Conservation (phyloP, 1,284 basidiomycete species). For the Phenoliferia sp. region DNA sequence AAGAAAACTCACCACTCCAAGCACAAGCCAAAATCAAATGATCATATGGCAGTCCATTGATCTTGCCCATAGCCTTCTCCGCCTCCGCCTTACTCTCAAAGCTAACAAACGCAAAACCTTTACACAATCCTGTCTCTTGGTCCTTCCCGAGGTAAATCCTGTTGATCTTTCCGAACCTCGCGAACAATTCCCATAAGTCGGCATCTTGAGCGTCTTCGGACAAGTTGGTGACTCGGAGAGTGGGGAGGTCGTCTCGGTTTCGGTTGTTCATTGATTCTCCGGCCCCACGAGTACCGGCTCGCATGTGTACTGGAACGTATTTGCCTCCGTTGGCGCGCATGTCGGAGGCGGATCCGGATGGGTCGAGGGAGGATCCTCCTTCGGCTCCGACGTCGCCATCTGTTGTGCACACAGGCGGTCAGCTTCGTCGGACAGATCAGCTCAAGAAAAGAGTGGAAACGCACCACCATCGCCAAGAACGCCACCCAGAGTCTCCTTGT, state of each 20-base stretch:
- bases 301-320: conserved; percentile 90
- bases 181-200: conserved; percentile 87
- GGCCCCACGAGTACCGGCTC: conserved; percentile 57
- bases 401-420: conserved; percentile 4
- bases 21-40: conserved; percentile 27
- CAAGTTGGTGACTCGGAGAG: conserved; percentile 94
- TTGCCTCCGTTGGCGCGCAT: conserved; percentile 56
- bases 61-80: conserved; percentile 85
- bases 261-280: conserved; percentile 75
- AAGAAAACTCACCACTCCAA: neutral
- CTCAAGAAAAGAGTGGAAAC: neutral
- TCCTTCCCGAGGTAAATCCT: conserved; percentile 93
- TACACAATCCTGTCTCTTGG: conserved; percentile 88
- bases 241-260: conserved; percentile 84
- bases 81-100: conserved; percentile 79
- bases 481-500: conserved; percentile 79
- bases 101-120: conserved; percentile 87
- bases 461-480: conserved; percentile 51
- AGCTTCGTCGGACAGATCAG: conserved; percentile 10
- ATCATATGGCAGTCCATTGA: conserved; percentile 63
- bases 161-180: conserved; percentile 51
- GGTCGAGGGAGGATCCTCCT: neutral
- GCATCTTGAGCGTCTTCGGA: conserved; percentile 92
- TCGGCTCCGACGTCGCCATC: conserved; percentile 46
- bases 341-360: conserved; percentile 10